Conservation (phyloP, 768 basidiomycete genomes). For the Dacryopinax spathularia region DNA sequence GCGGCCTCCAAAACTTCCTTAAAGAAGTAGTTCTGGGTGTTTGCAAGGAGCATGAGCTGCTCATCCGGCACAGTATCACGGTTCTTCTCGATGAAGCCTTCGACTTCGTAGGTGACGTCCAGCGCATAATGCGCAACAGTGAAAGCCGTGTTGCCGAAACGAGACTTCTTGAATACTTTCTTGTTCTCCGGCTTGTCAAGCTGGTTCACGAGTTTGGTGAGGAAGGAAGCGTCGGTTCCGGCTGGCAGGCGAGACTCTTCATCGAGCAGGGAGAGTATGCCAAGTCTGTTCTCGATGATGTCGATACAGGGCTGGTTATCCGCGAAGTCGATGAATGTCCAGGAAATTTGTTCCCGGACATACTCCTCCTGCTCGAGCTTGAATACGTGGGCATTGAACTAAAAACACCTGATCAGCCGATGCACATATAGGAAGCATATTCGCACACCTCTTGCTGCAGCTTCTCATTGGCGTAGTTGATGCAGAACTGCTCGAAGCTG, state of each 20-base stretch:
- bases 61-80: conserved; percentile 98
- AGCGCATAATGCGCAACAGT: conserved; percentile 96
- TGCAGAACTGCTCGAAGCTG: conserved; percentile 87
- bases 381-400: conserved; percentile 99
- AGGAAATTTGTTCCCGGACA: conserved; percentile 94
- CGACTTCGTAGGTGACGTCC: conserved; percentile 96
- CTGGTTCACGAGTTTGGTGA: conserved; percentile 81
- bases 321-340: conserved; percentile 98
- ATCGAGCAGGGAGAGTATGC: conserved; percentile 84
- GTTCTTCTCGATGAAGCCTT: conserved; percentile 98
- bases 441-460: conserved; percentile 82
- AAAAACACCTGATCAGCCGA: background rate
- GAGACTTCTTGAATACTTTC: conserved; percentile 89
- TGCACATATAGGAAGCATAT: background rate
- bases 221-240: conserved; percentile 81
- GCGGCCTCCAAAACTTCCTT: conserved; percentile 90
- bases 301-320: conserved; percentile 99
- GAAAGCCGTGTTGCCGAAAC: conserved; percentile 95
- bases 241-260: conserved; percentile 95
- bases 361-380: conserved; percentile 99
- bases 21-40: conserved; percentile 82
- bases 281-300: conserved; percentile 93
- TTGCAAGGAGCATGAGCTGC: conserved; percentile 75
- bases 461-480: conserved; percentile 98
- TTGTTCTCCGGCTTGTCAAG: conserved; percentile 75